Percentiles rank a stretch among this genome's conserved stretches.
Evolutionary conservation across 163 green algal genomes (phyloP).

Genomic region (Picocystis sp.): DNA sequence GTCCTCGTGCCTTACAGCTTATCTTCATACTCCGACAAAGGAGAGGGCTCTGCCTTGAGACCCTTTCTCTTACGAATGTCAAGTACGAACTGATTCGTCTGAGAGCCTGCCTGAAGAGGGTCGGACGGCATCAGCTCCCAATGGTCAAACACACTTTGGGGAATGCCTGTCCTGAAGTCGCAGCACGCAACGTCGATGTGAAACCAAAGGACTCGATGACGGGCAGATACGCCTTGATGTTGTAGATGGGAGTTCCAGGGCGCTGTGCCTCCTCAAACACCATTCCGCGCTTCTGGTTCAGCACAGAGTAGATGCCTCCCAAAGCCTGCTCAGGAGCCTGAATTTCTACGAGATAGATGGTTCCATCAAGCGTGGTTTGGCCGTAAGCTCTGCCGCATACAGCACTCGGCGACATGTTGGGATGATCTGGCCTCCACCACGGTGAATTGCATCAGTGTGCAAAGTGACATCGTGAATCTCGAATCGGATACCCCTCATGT

Average conservation of each 20-base stretch:
- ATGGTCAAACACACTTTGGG: constrained; percentile 96
- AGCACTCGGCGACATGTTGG: constrained; percentile 81
- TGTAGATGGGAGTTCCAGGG: constrained; percentile 96
- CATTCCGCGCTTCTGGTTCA: constrained; percentile 98
- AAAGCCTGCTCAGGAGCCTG: constrained; percentile 88
- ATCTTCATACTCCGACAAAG: constrained; percentile 92
- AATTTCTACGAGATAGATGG: constrained; percentile 99
- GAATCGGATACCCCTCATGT: constrained; percentile 91
- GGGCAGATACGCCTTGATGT: constrained; percentile 98
- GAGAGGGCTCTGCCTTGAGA: constrained; percentile 61
- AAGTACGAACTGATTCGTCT: constrained; percentile 58
- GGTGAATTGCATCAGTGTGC: constrained; percentile 96
- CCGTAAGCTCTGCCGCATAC: constrained; percentile 83
- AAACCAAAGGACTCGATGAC: constrained; percentile 99
- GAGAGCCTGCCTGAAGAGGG: constrained; percentile 52
- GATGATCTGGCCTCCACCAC: constrained; percentile 96
- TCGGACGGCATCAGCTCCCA: constrained; percentile 86
- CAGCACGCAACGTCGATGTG: constrained; percentile 75
- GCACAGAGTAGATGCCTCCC: constrained; percentile 89
- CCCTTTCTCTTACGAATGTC: constrained; percentile 96
- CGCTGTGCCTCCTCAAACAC: constrained; percentile 98
- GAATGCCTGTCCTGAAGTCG: constrained; percentile 81
- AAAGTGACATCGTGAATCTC: constrained; percentile 89
- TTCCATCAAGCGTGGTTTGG: constrained; percentile 77
- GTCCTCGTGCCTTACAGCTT: constrained; percentile 57